phyloP scores from a whole-genome alignment of 2,329 filamentous ascomycete species.

The Sporothrix brasiliensis region DNA sequence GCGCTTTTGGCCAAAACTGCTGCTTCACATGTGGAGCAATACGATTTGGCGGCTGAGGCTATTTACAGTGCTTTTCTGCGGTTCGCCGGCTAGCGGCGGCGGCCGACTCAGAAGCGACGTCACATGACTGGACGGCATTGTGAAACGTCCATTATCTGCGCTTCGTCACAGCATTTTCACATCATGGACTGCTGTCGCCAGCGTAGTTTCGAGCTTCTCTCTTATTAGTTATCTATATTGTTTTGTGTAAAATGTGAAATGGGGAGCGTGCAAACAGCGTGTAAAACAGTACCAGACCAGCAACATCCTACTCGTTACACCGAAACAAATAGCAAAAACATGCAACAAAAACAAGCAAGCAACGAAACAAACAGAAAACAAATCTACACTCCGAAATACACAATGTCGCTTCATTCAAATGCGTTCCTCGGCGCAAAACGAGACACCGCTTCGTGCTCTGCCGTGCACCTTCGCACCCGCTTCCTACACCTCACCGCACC shows the following conservation, averaged over 20 bases:
- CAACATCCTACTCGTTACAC: slow-evolving; percentile 12
- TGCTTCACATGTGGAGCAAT: background rate
- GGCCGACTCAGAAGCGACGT: background rate
- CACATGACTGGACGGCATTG: background rate
- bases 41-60: background rate
- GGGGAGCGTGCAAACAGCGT: background rate
- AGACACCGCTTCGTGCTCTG: background rate
- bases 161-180: background rate
- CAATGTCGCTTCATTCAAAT: slow-evolving; percentile 14
- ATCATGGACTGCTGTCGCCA: background rate
- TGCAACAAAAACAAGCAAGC: background rate
- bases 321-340: background rate
- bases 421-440: background rate
- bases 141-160: background rate
- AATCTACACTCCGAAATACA: background rate
- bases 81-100: slow-evolving; percentile 5
- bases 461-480: background rate
- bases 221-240: slow-evolving; percentile 22
- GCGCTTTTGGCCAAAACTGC: background rate
- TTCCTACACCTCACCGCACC: background rate
- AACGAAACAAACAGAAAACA: background rate
- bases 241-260: background rate
- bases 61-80: no score
- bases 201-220: slow-evolving; percentile 6
- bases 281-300: slow-evolving; percentile 6